Conservation (phyloP, 768 basidiomycete genomes). For the Tylopilus sp. region DNA sequence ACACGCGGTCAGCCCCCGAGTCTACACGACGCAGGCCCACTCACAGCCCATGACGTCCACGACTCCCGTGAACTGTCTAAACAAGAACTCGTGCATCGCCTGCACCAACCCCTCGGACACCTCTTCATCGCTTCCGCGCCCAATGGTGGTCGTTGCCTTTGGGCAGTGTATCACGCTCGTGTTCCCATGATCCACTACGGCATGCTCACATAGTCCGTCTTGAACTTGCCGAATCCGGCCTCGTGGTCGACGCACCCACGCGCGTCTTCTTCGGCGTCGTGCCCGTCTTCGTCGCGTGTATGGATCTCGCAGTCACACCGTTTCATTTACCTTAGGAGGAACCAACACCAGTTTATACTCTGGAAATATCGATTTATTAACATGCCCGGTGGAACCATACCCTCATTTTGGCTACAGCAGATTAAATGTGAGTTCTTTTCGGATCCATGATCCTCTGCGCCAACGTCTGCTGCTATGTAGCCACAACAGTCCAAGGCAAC, state of each 20-base stretch:
- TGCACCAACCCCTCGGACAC: slow-evolving; percentile 67
- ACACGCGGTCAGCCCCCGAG: neutral
- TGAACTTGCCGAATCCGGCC: slow-evolving; percentile 81
- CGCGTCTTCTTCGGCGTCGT: slow-evolving; percentile 95
- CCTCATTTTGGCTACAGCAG: slow-evolving; percentile 61
- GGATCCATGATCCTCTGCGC: neutral
- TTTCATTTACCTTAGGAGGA: slow-evolving; percentile 78
- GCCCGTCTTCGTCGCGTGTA: slow-evolving; percentile 76
- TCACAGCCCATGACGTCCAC: slow-evolving; percentile 81
- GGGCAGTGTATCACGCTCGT: slow-evolving; percentile 80
- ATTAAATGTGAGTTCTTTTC: slow-evolving; percentile 42
- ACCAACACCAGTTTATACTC: slow-evolving; percentile 54
- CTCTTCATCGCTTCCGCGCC: slow-evolving; percentile 76
- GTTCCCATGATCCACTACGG: slow-evolving; percentile 85
- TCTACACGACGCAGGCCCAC: slow-evolving; percentile 23
- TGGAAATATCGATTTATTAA: slow-evolving; percentile 65
- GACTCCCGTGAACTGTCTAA: slow-evolving; percentile 79
- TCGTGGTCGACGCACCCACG: slow-evolving; percentile 81
- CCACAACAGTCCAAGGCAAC: no score
- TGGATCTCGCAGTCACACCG: slow-evolving; percentile 93
- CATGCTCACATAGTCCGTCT: slow-evolving; percentile 78
- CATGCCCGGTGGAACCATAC: slow-evolving; percentile 37
- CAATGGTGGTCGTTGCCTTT: slow-evolving; percentile 74
- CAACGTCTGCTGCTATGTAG: neutral
- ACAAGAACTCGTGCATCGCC: slow-evolving; percentile 73